Evolutionary conservation across 192 early-diverging fungal species (phyloP), one percentile per base, ranked within the genome.

Genomic region (Backusella liffmaniae): DNA sequence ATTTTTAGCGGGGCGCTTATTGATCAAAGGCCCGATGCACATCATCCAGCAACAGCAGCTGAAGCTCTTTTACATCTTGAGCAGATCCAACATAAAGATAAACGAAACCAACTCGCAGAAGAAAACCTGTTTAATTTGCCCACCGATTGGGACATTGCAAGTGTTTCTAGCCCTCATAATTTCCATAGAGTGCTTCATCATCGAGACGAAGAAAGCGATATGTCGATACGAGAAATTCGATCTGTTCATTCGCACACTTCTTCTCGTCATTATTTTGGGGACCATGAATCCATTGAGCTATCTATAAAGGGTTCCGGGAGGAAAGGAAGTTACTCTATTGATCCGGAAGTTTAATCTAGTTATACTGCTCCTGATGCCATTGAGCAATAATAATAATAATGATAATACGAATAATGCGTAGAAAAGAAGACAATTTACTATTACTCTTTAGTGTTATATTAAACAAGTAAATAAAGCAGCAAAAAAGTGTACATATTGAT

Each of bases 11-110:
- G 80, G 4, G 76, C 76, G 9, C 69, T 81, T 36, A 66, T 77
- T 49, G 80, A 81, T 67, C 68, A 77, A 44, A 66, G 68, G 12
- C 73, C 76, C 30, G 80, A 76, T 16, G 80, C 76, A 21, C 80
- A 81, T 53, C 80, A 81, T 53, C 80, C 80, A 36, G 76, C 80
- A n/a, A 81, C 80, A 23, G 80, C 80, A 35, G 80, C 80, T 32
- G 80, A 77, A 39, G 80, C 80, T 2, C 35, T 81, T 4, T 36
- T 74, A 18, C 67, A 70, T 30, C 42, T 81, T 26, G 80, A 81
- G 37, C 72, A 77, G 8, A 66, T 77, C 3, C 73, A 75, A 49
- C 74, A 73, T 30, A 66, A 68, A 18, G 72, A 80, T 35, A 76
- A 73, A 59, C 62, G 76, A 9, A 35, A 70, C 34, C 75, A 67